These are phyloP conservation scores for Solioccasus polychromus DNA, from an alignment of 768 basidiomycete genomes.

Conservation along the genomic window DNA sequence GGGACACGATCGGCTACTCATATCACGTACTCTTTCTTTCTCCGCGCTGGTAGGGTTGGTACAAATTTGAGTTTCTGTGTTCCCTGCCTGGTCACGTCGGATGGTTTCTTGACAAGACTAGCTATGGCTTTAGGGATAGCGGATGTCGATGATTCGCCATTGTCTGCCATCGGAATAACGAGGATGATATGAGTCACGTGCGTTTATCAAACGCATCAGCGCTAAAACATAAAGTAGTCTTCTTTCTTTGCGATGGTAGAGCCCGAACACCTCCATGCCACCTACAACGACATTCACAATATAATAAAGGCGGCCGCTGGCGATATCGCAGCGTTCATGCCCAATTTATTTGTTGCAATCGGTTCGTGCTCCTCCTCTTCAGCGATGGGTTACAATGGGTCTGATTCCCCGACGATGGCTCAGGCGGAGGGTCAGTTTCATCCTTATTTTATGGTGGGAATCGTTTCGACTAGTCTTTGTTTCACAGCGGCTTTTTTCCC, in stretches of 20 bases:
- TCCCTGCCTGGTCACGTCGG: constrained; percentile 71
- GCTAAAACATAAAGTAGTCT: not conserved
- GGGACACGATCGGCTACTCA: constrained; percentile 1
- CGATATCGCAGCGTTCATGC: constrained; percentile 79
- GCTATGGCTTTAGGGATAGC: constrained; percentile 61
- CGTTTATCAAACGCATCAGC: not conserved
- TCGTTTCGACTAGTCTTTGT: constrained; percentile 13
- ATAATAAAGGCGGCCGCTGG: constrained; percentile 67
- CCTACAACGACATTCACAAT: constrained; percentile 93
- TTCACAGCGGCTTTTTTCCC: constrained; percentile 85
- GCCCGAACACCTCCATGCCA: constrained; percentile 64
- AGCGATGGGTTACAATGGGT: not conserved
- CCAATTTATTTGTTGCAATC: constrained; percentile 83
- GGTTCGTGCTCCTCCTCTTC: constrained; percentile 44
- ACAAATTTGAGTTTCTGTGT: constrained; percentile 78
- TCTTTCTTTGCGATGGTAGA: constrained; percentile 28
- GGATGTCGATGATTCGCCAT: constrained; percentile 14
- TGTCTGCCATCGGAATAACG: constrained; percentile 14
- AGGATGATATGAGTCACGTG: not conserved
- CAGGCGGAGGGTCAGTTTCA: constrained; percentile 77
- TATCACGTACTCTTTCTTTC: constrained; percentile 74
- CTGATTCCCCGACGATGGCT: constrained; percentile 2
- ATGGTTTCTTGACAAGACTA: constrained; percentile 68
- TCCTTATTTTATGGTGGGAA: constrained; percentile 11
- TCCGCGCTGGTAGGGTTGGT: constrained; percentile 69